Conservation (phyloP, 148 eudicot species). For the Rhododendron griersonianum region DNA sequence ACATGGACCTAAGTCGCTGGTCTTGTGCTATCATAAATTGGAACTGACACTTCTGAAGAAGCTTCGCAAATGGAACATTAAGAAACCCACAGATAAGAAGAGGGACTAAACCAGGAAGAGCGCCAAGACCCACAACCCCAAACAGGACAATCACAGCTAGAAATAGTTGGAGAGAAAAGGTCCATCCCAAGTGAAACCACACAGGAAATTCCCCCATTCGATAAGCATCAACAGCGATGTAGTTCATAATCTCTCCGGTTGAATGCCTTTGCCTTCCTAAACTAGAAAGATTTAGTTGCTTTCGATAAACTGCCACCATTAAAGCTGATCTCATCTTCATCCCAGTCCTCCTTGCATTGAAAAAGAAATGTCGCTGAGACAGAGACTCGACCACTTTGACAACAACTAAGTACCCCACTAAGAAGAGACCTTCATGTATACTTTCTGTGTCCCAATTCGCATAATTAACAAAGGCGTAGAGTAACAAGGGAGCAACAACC, state of each 20-base stretch:
- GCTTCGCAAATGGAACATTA: slow-evolving; percentile 35
- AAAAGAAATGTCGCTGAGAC: slow-evolving; percentile 56
- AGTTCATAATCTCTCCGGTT: slow-evolving; percentile 56
- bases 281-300: slow-evolving; percentile 54
- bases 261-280: slow-evolving; percentile 51
- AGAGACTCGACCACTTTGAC: slow-evolving; percentile 50
- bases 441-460: slow-evolving; percentile 21
- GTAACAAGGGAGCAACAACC: slow-evolving; percentile 44
- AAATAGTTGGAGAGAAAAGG: slow-evolving; percentile 29
- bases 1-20: slow-evolving; percentile 45
- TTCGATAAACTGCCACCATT: slow-evolving; percentile 59
- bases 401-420: slow-evolving; percentile 41
- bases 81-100: slow-evolving; percentile 42
- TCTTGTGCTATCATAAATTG: slow-evolving; percentile 54
- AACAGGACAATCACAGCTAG: slow-evolving; percentile 33
- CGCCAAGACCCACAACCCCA: slow-evolving; percentile 43
- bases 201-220: slow-evolving; percentile 57
- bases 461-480: slow-evolving; percentile 51
- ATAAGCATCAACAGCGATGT: slow-evolving; percentile 62
- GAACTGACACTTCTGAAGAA: slow-evolving; percentile 42
- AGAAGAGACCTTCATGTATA: slow-evolving; percentile 23
- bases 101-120: slow-evolving; percentile 51
- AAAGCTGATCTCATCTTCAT: slow-evolving; percentile 67
- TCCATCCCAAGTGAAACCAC: slow-evolving; percentile 54
- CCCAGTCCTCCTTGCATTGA: slow-evolving; percentile 46